Conservation (phyloP, 306 rosid species). For the Purshia tridentata region DNA sequence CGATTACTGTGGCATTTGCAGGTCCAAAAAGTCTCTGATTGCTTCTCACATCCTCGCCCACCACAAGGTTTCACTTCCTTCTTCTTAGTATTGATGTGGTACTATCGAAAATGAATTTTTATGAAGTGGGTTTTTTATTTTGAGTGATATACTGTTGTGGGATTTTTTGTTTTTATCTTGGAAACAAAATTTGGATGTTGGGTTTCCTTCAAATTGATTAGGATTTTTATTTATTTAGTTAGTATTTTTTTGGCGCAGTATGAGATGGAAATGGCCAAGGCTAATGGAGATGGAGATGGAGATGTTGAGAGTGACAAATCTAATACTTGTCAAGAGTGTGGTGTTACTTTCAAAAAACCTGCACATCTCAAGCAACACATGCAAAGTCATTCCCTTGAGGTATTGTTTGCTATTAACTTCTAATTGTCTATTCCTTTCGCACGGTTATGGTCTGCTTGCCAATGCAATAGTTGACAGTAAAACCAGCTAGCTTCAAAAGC, state of each 20-base stretch:
- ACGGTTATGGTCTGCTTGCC: not conserved
- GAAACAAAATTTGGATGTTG: not conserved
- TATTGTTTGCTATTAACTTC: slow-evolving; percentile 22
- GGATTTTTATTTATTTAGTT: not conserved
- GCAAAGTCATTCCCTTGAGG: slow-evolving; percentile 81
- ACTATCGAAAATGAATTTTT: not conserved
- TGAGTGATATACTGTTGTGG: not conserved
- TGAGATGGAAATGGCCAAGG: slow-evolving; percentile 36
- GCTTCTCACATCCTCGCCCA: slow-evolving; percentile 50
- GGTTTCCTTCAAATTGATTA: not conserved
- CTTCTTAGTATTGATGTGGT: not conserved
- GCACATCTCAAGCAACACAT: slow-evolving; percentile 75
- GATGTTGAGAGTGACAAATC: slow-evolving; percentile 21
- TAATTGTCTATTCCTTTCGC: not conserved
- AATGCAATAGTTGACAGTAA: slow-evolving; percentile 3
- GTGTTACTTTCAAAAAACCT: slow-evolving; percentile 60
- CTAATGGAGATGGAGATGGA: slow-evolving; percentile 29
- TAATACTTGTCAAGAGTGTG: slow-evolving; percentile 60
- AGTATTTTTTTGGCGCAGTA: slow-evolving; percentile 34
- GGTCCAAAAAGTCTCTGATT: slow-evolving; percentile 63
- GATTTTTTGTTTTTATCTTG: not conserved
- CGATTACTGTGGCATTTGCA: slow-evolving; percentile 57
- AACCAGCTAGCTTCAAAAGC: not conserved
- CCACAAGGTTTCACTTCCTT: slow-evolving; percentile 54
- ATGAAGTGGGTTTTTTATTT: not conserved